These are phyloP conservation scores for Taphrina pruni DNA, from an alignment of 1,139 yeast species.

Conservation along the genomic window DNA sequence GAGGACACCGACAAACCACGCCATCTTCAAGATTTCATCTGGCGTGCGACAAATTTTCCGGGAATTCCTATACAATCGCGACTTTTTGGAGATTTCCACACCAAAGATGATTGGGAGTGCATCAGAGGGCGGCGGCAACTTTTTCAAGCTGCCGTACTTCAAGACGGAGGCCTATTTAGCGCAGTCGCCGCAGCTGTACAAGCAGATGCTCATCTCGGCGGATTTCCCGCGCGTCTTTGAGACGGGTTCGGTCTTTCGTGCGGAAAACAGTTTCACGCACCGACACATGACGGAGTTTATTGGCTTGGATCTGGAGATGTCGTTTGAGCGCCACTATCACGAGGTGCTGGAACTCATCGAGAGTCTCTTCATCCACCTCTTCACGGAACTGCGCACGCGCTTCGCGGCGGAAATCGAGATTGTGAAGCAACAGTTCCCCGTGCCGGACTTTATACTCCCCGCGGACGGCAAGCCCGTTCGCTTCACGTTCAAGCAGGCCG, in stretches of 20 bases:
- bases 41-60: constrained; percentile 88
- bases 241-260: constrained; percentile 97
- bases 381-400: constrained; percentile 78
- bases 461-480: constrained; percentile 81
- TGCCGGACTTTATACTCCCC: constrained; percentile 94
- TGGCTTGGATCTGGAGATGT: constrained; percentile 97
- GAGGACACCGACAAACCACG: constrained; percentile 96
- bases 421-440: constrained; percentile 95
- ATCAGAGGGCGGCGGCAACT: constrained; percentile 97
- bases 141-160: constrained; percentile 90
- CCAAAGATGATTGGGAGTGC: constrained; percentile 96
- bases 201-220: constrained; percentile 96
- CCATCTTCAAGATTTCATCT: constrained; percentile 90
- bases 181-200: constrained; percentile 96
- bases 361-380: constrained; percentile 86
- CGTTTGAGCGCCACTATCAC: constrained; percentile 96
- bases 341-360: constrained; percentile 85
- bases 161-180: constrained; percentile 92
- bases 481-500: constrained; percentile 88
- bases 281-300: constrained; percentile 99
- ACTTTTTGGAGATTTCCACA: constrained; percentile 89
- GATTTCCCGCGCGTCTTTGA: constrained; percentile 96
- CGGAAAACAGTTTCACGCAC: constrained; percentile 98
- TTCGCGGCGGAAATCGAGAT: constrained; percentile 82
- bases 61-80: constrained; percentile 72